These are phyloP conservation scores for Colletotrichum salicis DNA, from an alignment of 2,329 filamentous ascomycete genomes.

Conservation along the genomic window DNA sequence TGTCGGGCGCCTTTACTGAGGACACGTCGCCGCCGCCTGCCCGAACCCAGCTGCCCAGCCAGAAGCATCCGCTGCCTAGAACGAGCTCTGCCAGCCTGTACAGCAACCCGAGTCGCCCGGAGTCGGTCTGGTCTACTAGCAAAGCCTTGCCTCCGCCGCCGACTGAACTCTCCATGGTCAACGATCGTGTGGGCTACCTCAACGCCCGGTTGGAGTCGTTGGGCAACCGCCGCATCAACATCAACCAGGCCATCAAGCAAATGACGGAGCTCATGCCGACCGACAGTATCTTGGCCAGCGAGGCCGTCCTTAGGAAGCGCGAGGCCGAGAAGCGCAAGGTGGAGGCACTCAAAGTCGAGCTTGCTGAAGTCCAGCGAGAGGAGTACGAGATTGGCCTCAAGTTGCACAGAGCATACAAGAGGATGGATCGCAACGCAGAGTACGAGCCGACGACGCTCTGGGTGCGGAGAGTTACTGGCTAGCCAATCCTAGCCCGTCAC, in stretches of 20 bases:
- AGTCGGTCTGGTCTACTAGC: slow-evolving; percentile 52
- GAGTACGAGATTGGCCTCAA: slow-evolving; percentile 83
- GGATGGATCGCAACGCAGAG: slow-evolving; percentile 73
- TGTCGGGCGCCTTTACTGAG: slow-evolving; percentile 40
- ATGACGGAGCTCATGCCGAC: slow-evolving; percentile 82
- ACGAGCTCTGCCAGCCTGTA: slow-evolving; percentile 19
- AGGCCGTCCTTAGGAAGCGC: slow-evolving; percentile 68
- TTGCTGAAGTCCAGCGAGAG: slow-evolving; percentile 78
- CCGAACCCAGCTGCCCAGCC: slow-evolving; percentile 32
- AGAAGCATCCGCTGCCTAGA: slow-evolving; percentile 23
- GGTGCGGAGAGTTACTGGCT: slow-evolving; percentile 80
- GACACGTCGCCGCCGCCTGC: slow-evolving; percentile 28
- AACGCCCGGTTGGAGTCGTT: slow-evolving; percentile 74
- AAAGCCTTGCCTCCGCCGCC: slow-evolving; percentile 73
- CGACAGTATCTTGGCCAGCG: slow-evolving; percentile 74
- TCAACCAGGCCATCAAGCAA: slow-evolving; percentile 77
- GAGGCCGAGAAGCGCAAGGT: slow-evolving; percentile 73
- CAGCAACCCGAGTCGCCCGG: slow-evolving; percentile 28
- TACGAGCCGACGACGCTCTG: slow-evolving; percentile 78
- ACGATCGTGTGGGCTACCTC: slow-evolving; percentile 74
- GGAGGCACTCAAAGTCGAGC: slow-evolving; percentile 70
- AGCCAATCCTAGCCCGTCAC: background rate
- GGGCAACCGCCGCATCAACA: slow-evolving; percentile 74
- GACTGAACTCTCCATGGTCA: slow-evolving; percentile 64
- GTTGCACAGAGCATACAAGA: slow-evolving; percentile 79